phyloP scores from a whole-genome alignment of 352 stramenopile species.

The Thraustotheca clavata region DNA sequence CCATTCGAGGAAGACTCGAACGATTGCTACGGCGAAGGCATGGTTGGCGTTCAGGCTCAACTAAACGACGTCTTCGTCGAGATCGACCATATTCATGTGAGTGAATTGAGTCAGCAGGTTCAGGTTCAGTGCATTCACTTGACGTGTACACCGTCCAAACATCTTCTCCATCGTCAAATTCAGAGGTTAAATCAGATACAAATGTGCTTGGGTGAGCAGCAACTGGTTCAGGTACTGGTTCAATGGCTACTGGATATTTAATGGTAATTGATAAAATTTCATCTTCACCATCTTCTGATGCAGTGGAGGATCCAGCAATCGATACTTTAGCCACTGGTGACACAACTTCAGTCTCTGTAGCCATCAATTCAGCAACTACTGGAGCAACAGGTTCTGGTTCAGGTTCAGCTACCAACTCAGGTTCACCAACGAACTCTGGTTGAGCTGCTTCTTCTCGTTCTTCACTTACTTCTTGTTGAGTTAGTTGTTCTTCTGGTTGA shows the following conservation, averaged over 20 bases:
- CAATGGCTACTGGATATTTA: not conserved
- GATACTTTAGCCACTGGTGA: too few relatives aligned
- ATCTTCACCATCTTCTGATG: not conserved
- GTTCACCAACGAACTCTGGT: too few relatives aligned
- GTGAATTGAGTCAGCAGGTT: not conserved
- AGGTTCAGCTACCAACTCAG: too few relatives aligned
- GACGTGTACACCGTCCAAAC: not conserved
- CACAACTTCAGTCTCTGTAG: too few relatives aligned
- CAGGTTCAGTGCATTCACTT: not conserved
- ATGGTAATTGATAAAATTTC: not conserved
- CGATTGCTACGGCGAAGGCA: conserved; percentile 3
- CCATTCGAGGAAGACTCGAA: not conserved
- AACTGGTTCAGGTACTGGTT: not conserved
- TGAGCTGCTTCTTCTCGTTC: too few relatives aligned
- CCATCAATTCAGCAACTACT: too few relatives aligned
- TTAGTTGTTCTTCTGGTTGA: too few relatives aligned
- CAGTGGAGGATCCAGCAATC: not conserved
- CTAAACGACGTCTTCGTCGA: not conserved
- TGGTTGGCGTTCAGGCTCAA: not conserved
- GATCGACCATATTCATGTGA: not conserved
- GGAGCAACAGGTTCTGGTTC: too few relatives aligned
- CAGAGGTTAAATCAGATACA: not conserved
- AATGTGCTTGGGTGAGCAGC: not conserved
- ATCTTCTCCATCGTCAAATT: not conserved
- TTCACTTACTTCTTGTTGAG: too few relatives aligned